phyloP scores from a whole-genome alignment of 2,329 filamentous ascomycete genomes.

The Talaromyces sp. region DNA sequence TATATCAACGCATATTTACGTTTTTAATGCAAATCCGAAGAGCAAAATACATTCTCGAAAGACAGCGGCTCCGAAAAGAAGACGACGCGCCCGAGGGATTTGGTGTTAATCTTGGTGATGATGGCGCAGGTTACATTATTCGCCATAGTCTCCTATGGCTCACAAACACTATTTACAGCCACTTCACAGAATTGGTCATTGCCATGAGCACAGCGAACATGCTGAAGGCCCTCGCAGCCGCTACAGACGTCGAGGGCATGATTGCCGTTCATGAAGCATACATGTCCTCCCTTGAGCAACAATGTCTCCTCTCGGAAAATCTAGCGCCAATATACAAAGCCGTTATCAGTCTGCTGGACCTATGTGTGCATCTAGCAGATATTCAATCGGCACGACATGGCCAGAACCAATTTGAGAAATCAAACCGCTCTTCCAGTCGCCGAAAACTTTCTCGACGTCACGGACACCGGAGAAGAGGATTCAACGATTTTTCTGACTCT shows the following conservation, averaged over 20 bases:
- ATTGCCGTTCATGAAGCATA: constrained; percentile 63
- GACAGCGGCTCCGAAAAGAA: constrained; percentile 35
- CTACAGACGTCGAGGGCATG: constrained; percentile 77
- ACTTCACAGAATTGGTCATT: constrained; percentile 69
- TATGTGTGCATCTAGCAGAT: constrained; percentile 66
- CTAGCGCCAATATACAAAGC: constrained; percentile 66
- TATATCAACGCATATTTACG: constrained; percentile 69
- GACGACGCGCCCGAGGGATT: constrained; percentile 18
- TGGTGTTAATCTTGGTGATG: constrained; percentile 39
- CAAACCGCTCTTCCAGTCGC: constrained; percentile 19
- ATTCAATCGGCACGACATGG: constrained; percentile 41
- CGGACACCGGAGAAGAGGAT: constrained; percentile 2
- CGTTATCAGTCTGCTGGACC: constrained; percentile 70
- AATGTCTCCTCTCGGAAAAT: constrained; percentile 64
- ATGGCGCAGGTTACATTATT: constrained; percentile 42
- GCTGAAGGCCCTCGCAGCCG: constrained; percentile 50
- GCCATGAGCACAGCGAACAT: constrained; percentile 56
- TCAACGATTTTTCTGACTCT: constrained; percentile 19
- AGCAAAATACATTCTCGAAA: constrained; percentile 62
- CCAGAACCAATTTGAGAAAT: constrained; percentile 35
- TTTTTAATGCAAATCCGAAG: constrained; percentile 74
- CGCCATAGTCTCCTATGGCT: constrained; percentile 74
- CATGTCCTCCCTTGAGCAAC: constrained; percentile 57
- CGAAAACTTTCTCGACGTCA: constrained; percentile 9
- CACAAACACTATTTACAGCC: constrained; percentile 66